A percentile compares a stretch with the other conserved stretches of the same genome.
Evolutionary conservation across 768 basidiomycete genomes (phyloP).

Genomic region (Naganishia vaughanmartiniae): DNA sequence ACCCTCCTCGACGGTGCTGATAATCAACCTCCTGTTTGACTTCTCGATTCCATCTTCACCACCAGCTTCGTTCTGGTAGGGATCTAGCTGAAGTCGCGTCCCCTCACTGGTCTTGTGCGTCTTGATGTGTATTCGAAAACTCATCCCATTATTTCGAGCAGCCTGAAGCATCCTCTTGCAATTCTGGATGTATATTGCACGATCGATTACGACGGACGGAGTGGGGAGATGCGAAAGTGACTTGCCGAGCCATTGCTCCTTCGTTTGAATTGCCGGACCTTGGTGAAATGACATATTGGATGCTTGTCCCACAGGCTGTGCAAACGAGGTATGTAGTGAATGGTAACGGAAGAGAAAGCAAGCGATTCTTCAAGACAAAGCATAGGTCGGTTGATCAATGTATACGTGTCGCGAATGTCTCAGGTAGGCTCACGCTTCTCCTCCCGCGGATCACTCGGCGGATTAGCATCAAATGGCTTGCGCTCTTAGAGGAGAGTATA

Average conservation of each 20-base stretch:
- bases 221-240: constrained; percentile 64
- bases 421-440: too few relatives aligned
- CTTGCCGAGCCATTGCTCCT: constrained; percentile 54
- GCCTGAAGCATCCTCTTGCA: constrained; percentile 70
- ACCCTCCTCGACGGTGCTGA: constrained; percentile 83
- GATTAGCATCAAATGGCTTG: too few relatives aligned
- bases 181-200: constrained; percentile 67
- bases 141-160: constrained; percentile 65
- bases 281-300: constrained; percentile 6
- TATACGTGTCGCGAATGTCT: too few relatives aligned
- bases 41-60: constrained; percentile 52
- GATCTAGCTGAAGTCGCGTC: constrained; percentile 65
- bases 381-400: too few relatives aligned
- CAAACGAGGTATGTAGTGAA: background rate
- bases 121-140: constrained; percentile 79
- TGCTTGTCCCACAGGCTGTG: background rate
- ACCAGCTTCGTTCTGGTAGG: constrained; percentile 54
- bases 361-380: too few relatives aligned
- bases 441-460: too few relatives aligned
- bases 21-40: constrained; percentile 48
- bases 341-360: background rate
- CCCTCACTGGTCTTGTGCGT: constrained; percentile 71
- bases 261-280: background rate
- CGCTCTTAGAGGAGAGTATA: too few relatives aligned
- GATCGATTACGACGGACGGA: constrained; percentile 75